These are phyloP conservation scores for Ocimum tenuiflorum DNA, from an alignment of 257 asterid genomes.

Conservation along the genomic window DNA sequence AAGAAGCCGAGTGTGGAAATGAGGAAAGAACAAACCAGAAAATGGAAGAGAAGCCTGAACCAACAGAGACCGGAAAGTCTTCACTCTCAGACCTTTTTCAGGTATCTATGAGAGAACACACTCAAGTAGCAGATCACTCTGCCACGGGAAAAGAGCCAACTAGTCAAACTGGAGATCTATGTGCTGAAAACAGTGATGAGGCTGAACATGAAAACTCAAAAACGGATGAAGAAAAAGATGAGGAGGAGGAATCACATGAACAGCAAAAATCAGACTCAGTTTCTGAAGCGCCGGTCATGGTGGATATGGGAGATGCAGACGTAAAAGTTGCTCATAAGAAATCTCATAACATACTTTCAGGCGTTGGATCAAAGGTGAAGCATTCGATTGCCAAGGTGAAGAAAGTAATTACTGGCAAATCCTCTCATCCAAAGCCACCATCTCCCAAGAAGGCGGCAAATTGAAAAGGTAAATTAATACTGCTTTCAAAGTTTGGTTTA, in stretches of 20 bases:
- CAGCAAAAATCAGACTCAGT: slow-evolving; percentile 25
- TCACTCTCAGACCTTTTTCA: slow-evolving; percentile 31
- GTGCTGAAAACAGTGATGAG: slow-evolving; percentile 22
- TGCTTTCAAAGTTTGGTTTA: background rate
- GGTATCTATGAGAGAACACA: slow-evolving; percentile 21
- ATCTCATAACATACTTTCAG: slow-evolving; percentile 68
- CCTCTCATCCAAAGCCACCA: slow-evolving; percentile 49
- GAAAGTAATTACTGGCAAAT: slow-evolving; percentile 74
- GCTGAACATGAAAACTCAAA: slow-evolving; percentile 28
- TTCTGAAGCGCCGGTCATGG: slow-evolving; percentile 52
- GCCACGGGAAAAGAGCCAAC: slow-evolving; percentile 22
- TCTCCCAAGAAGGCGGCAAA: slow-evolving; percentile 39
- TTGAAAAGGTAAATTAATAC: background rate
- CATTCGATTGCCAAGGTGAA: slow-evolving; percentile 84
- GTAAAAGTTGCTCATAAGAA: slow-evolving; percentile 54
- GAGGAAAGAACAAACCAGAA: slow-evolving; percentile 15
- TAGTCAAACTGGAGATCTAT: slow-evolving; percentile 23
- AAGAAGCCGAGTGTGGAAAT: slow-evolving; percentile 10
- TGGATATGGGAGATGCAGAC: slow-evolving; percentile 49
- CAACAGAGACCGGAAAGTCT: slow-evolving; percentile 14
- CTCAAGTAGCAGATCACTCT: slow-evolving; percentile 12
- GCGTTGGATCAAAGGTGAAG: slow-evolving; percentile 86
- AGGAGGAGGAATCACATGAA: slow-evolving; percentile 37
- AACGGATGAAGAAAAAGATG: slow-evolving; percentile 34
- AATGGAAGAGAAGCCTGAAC: slow-evolving; percentile 17